These are phyloP conservation scores for Cairneyella variabilis DNA, from an alignment of 495 filamentous ascomycete genomes.

Conservation along the genomic window DNA sequence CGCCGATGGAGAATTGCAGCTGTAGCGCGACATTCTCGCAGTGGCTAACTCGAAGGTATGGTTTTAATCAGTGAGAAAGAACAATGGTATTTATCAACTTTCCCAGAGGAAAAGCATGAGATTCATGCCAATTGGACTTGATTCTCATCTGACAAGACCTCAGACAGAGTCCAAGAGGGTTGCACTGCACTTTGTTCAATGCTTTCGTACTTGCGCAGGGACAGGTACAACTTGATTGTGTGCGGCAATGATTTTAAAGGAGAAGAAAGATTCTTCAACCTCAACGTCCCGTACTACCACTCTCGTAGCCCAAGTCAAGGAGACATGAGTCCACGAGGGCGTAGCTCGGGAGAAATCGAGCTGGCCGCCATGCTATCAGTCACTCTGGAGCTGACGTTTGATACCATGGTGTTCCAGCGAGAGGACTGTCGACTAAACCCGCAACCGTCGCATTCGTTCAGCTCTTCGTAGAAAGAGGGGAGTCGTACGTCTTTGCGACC, in stretches of 20 bases:
- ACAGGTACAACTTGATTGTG: constrained; percentile 28
- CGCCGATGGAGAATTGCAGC: constrained; percentile 89
- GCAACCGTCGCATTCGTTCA: constrained; percentile 44
- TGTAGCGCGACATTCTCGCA: constrained; percentile 85
- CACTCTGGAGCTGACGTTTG: constrained; percentile 35
- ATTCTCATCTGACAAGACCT: constrained; percentile 81
- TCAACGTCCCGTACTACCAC: constrained; percentile 69
- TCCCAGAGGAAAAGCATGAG: neutral
- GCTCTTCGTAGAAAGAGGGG: constrained; percentile 40
- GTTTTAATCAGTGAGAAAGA: constrained; percentile 69
- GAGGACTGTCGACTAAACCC: constrained; percentile 70
- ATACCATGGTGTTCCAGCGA: constrained; percentile 60
- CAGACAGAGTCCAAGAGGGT: constrained; percentile 55
- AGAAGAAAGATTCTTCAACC: constrained; percentile 69
- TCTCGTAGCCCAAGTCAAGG: constrained; percentile 42
- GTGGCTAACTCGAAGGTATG: constrained; percentile 70
- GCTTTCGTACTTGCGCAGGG: constrained; percentile 33
- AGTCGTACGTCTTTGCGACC: constrained; percentile 62
- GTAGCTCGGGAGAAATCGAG: constrained; percentile 71
- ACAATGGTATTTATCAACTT: constrained; percentile 15
- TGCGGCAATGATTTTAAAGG: constrained; percentile 78
- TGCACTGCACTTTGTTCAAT: constrained; percentile 25
- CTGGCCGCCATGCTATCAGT: constrained; percentile 50
- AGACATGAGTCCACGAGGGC: constrained; percentile 49
- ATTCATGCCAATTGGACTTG: constrained; percentile 6